phyloP scores from a whole-genome alignment of 768 basidiomycete species.

The Russula compacta region DNA sequence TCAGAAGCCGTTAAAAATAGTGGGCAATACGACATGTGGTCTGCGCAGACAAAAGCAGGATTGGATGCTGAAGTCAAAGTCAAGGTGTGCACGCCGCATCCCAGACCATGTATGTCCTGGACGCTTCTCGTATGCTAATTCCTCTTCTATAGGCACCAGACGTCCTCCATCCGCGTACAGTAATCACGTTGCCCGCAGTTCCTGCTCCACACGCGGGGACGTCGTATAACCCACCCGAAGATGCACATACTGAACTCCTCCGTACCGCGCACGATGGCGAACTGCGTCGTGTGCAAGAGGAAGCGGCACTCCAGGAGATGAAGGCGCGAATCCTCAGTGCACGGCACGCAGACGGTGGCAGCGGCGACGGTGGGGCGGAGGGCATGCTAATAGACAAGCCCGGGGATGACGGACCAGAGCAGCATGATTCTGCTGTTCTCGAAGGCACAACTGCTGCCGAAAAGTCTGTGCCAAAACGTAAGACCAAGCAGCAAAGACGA shows the following conservation, averaged over 20 bases:
- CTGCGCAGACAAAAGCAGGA: slow-evolving; percentile 29
- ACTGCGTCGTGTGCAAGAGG: slow-evolving; percentile 44
- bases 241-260: slow-evolving; percentile 65
- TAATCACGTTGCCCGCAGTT: slow-evolving; percentile 59
- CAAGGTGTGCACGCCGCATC: slow-evolving; percentile 38
- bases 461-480: slow-evolving; percentile 39
- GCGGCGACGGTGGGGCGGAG: slow-evolving; percentile 31
- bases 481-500: slow-evolving; percentile 58
- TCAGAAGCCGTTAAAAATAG: slow-evolving; percentile 62
- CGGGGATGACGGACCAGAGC: slow-evolving; percentile 25
- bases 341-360: slow-evolving; percentile 25
- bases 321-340: slow-evolving; percentile 51
- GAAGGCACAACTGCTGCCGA: slow-evolving; percentile 25
- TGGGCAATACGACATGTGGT: slow-evolving; percentile 63
- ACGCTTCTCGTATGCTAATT: neutral
- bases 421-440: slow-evolving; percentile 7
- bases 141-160: slow-evolving; percentile 37
- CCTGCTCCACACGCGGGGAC: slow-evolving; percentile 68
- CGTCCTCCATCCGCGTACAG: slow-evolving; percentile 36
- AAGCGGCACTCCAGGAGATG: slow-evolving; percentile 42
- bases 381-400: slow-evolving; percentile 61
- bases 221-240: slow-evolving; percentile 80
- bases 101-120: neutral
- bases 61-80: slow-evolving; percentile 32
- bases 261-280: slow-evolving; percentile 59